These are phyloP conservation scores for Xylariaceae sp. DNA, from an alignment of 2,329 filamentous ascomycete genomes.

Conservation along the genomic window DNA sequence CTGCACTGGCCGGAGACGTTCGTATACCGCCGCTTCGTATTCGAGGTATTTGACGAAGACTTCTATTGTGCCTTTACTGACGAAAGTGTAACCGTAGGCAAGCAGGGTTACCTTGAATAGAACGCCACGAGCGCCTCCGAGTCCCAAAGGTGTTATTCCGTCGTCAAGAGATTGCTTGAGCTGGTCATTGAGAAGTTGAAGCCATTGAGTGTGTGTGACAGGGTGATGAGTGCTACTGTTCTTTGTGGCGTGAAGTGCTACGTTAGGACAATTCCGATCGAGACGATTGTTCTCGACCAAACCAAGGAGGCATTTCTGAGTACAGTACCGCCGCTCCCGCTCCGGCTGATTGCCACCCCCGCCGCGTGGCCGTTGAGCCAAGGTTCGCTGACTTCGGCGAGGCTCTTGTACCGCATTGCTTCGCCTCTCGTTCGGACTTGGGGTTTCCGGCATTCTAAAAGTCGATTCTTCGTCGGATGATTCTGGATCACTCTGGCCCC, in stretches of 20 bases:
- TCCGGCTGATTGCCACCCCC: no score
- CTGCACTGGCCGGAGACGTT: no score
- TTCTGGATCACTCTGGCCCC: neutral
- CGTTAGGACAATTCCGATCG: constrained; percentile 4
- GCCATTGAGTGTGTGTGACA: constrained; percentile 38
- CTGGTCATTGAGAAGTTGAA: constrained; percentile 43
- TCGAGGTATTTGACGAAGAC: constrained; percentile 44
- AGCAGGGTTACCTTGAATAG: constrained; percentile 51
- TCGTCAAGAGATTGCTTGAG: constrained; percentile 41
- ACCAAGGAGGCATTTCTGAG: constrained; percentile 14
- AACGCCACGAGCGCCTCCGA: constrained; percentile 45
- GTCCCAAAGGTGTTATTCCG: constrained; percentile 39
- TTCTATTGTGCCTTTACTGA: constrained; percentile 49
- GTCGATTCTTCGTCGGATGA: constrained; percentile 25
- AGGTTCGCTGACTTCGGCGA: constrained; percentile 32
- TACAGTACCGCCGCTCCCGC: constrained; percentile 18
- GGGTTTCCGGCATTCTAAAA: constrained; percentile 15
- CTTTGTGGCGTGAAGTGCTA: neutral
- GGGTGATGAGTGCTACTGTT: constrained; percentile 33
- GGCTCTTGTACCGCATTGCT: constrained; percentile 5
- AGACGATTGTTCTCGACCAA: constrained; percentile 8
- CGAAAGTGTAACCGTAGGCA: constrained; percentile 51
- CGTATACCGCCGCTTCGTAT: constrained; percentile 42
- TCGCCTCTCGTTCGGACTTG: constrained; percentile 22
- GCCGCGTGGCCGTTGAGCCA: constrained; percentile 19